phyloP scores from a whole-genome alignment of 2,329 filamentous ascomycete genomes.

The Aspergillus phoenicis region DNA sequence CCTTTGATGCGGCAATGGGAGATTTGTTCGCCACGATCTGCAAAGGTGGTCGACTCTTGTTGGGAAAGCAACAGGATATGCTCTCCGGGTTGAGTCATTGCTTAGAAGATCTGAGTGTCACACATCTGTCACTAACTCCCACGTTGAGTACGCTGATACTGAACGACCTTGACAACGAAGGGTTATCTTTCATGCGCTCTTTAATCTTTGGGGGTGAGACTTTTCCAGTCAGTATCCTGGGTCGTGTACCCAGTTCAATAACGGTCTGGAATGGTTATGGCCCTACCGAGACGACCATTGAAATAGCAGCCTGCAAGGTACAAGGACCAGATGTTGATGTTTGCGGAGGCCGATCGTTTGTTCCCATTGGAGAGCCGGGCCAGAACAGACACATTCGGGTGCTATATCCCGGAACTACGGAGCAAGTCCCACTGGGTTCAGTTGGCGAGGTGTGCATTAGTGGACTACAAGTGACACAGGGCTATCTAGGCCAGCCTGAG shows the following conservation, averaged over 20 bases:
- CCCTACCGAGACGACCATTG: constrained; percentile 9
- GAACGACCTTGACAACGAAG: not conserved
- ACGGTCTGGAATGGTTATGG: constrained; percentile 12
- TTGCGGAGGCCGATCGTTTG: not conserved
- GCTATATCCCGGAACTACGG: constrained; percentile 1
- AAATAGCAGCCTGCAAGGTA: not conserved
- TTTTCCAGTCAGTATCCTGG: not conserved
- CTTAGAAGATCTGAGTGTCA: constrained; percentile 1
- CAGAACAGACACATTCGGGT: not conserved
- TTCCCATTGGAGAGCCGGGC: constrained; percentile 2
- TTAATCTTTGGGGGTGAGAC: constrained; percentile 13
- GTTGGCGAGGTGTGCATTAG: constrained; percentile 10
- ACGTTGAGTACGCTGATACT: constrained; percentile 8
- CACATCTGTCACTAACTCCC: constrained; percentile 12
- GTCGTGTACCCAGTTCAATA: not conserved
- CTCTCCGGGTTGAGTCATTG: not conserved
- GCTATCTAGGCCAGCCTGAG: constrained; percentile 3
- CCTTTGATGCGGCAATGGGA: constrained; percentile 10
- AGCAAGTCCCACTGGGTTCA: constrained; percentile 1
- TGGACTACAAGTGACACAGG: constrained; percentile 7
- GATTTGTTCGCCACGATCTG: constrained; percentile 12
- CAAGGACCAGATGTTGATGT: not conserved
- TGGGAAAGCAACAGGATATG: not conserved
- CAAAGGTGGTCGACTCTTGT: constrained; percentile 8
- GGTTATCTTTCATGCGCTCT: not conserved